Base-by-base conservation (phyloP, 345 rosid species). In the Citrus medica region DNA sequence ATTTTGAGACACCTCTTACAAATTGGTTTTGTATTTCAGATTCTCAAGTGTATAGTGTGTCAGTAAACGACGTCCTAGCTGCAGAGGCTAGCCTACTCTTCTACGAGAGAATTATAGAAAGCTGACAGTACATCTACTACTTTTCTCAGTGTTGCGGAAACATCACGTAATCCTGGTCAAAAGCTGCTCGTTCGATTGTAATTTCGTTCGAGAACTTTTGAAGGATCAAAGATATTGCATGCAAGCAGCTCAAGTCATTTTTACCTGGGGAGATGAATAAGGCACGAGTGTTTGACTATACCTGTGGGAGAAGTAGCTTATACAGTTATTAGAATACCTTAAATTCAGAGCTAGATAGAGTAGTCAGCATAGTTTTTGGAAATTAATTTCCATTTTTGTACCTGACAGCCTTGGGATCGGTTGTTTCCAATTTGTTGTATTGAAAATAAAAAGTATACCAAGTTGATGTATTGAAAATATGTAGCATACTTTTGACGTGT, bases 51-150 rank as follows among this genome's bases (percentile, higher is more conserved):
- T 24, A 37, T 28, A 53, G 78, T 40, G 93, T 89, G n/a, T 81
- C 91, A 2, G 95, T 90, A 85, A 83, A 78, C 61, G 97, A 93
- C 65, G 96, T 92, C 84, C 90, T 91, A 35, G 84, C 87, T 67
- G 92, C 99, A 33, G 95, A 91, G 83, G 98, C 96, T 53, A 91
- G 92, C 87, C 74, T 95, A 87, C 98, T 95, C 74, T 93, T 93
- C 76, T 93, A 93, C 10, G 97, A 93, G 86, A 89, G 84, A 82
- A 72, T 87, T 60, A 67, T 51, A 9, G 79, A 82, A 73, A 69
- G 53, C 79, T 83, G 82, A 74, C 38, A 74, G 33, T 10, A 53
- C 28, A 8, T 42, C 28, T 58, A 40, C 30, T 63, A 37, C 14
- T 25, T 64, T 24, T 56, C 38, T 30, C 56, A 25, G 28, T 60